Conservation (phyloP, 2,329 filamentous ascomycete genomes). For the Ophiosphaerella korrae region DNA sequence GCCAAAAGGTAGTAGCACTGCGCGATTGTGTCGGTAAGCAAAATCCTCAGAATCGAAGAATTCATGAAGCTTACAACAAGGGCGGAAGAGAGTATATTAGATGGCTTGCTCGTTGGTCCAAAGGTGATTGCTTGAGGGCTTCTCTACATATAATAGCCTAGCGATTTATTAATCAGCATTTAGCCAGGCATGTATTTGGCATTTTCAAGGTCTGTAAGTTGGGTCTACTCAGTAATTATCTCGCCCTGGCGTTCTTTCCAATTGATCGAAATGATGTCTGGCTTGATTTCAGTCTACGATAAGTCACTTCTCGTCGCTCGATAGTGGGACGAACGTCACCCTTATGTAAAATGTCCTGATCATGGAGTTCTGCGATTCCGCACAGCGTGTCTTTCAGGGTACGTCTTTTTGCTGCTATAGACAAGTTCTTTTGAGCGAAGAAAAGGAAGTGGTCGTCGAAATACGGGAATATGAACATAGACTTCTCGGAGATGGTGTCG, state of each 20-base stretch:
- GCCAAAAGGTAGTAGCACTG: neutral
- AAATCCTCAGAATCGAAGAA: neutral
- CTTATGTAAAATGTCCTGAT: no score
- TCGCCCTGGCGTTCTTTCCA: no score
- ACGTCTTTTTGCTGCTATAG: conserved; percentile 46
- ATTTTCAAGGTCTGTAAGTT: no score
- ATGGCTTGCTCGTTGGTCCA: neutral
- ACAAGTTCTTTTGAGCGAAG: conserved; percentile 49
- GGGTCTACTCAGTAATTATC: no score
- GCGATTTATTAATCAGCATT: neutral
- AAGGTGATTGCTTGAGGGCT: no score
- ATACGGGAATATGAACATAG: conserved; percentile 55
- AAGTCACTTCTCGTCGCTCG: no score
- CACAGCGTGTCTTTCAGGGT: conserved; percentile 44
- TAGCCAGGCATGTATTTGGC: neutral
- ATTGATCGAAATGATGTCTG: no score
- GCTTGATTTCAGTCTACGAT: no score
- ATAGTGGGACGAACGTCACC: no score
- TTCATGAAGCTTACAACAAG: neutral
- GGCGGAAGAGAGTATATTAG: neutral
- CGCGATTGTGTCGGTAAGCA: neutral
- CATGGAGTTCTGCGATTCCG: conserved; percentile 6
- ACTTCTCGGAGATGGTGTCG: conserved; percentile 52
- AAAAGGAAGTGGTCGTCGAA: conserved; percentile 50
- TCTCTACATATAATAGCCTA: neutral